Evolutionary conservation across 192 early-diverging fungal species (phyloP), one percentile per base, ranked within the genome.

Genomic region (Mortierella alpina): DNA sequence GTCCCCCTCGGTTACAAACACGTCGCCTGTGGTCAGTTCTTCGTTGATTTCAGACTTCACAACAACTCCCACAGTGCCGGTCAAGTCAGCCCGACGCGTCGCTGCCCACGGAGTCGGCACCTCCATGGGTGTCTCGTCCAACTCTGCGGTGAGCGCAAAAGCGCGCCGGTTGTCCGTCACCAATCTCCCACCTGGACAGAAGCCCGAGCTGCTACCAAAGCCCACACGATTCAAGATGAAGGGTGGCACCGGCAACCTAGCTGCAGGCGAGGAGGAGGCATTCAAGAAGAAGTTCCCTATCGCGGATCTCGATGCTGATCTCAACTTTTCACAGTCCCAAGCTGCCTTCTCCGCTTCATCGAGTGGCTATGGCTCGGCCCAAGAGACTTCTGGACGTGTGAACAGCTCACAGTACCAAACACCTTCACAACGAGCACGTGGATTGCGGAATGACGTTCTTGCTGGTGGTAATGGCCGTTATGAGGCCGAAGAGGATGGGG

Each of bases 211-310:
- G 40, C 22, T 80, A 22, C 77, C 77, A 60, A 80, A 80, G 54
- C 77, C 77, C 2, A 80, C 77, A 15, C 77, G 77, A 10, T 80
- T 80, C 77, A 44, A 70, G 59, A 80, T 80, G 77, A 80, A 72
- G 77, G 77, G 72, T 47, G 77, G 70, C 0, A 67, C 70, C 14
- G 77, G 70, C 7, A 68, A 51, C 0, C 12, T 80, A 11, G 53
- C 51, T 7, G 59, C 66, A 2, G 77, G 70, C 18, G 77, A 80
- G 39, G 77, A 80, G 15, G 77, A 80, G 15, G 77, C 77, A 0
- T 80, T 80, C 39, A 72, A 61, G 20, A 71, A 53, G 10, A 80
- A 72, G 42, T 80, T 80, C 60, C 77, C 77, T 0, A 80, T 53
- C 22, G 68, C 75, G 1, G 73, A 75, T 40, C 14, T 79, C 6